Evolutionary conservation across 2,329 filamentous ascomycete species (phyloP).

Genomic region (Lachnellula subtilissima): DNA sequence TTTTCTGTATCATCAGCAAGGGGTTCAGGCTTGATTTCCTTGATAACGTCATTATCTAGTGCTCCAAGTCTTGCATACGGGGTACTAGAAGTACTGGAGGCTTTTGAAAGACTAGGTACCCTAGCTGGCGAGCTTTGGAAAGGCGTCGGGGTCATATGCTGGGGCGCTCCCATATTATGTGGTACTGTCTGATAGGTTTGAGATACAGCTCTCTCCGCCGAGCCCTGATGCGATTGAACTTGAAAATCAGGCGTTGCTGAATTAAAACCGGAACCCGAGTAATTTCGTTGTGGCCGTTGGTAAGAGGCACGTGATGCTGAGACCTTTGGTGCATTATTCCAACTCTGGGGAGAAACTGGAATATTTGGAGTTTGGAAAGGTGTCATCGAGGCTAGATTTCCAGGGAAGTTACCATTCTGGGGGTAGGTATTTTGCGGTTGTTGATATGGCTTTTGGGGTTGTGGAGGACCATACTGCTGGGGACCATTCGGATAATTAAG

Average conservation of each 20-base stretch:
- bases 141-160: slow-evolving; percentile 8
- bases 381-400: background rate
- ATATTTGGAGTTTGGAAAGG: background rate
- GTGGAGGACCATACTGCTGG: slow-evolving; percentile 18
- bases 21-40: background rate
- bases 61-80: slow-evolving; percentile 10
- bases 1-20: background rate
- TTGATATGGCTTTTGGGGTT: slow-evolving; percentile 18
- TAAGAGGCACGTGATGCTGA: slow-evolving; percentile 5
- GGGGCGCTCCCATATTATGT: slow-evolving; percentile 7
- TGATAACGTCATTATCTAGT: background rate
- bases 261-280: slow-evolving; percentile 9
- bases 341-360: slow-evolving; percentile 13
- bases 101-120: background rate
- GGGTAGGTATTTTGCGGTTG: slow-evolving; percentile 13
- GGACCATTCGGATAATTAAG: slow-evolving; percentile 13
- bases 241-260: slow-evolving; percentile 13
- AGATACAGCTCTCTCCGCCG: slow-evolving; percentile 2
- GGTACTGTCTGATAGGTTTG: slow-evolving; percentile 11
- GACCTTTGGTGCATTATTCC: slow-evolving; percentile 11
- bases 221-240: slow-evolving; percentile 7
- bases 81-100: slow-evolving; percentile 17
- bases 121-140: slow-evolving; percentile 4
- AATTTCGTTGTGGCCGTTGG: slow-evolving; percentile 11
- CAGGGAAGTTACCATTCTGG: slow-evolving; percentile 7